phyloP scores from a whole-genome alignment of 2,329 filamentous ascomycete genomes.

The Coniochaeta ligniaria region DNA sequence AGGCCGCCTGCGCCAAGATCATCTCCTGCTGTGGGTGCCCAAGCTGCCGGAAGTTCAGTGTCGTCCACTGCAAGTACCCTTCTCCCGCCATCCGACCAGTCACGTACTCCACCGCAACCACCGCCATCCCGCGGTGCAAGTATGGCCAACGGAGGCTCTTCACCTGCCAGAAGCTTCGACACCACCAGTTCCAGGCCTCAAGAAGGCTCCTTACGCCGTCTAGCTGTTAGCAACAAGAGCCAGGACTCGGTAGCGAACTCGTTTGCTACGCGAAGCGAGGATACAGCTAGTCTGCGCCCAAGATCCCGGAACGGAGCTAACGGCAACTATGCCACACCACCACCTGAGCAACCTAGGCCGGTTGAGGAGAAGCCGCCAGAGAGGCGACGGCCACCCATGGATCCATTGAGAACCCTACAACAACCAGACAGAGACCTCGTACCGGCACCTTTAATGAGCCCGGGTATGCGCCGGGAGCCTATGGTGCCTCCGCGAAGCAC shows the following conservation, averaged over 20 bases:
- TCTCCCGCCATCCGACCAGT: slow-evolving; percentile 10
- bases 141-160: slow-evolving; percentile 27
- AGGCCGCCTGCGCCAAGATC: slow-evolving; percentile 20
- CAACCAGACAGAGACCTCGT: slow-evolving; percentile 44
- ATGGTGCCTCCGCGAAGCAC: slow-evolving; percentile 42
- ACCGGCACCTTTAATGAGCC: slow-evolving; percentile 50
- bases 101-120: background rate
- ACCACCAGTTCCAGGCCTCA: slow-evolving; percentile 36
- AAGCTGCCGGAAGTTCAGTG: background rate
- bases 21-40: slow-evolving; percentile 3
- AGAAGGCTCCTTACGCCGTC: slow-evolving; percentile 35
- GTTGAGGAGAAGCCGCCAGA: slow-evolving; percentile 49
- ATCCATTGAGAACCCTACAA: slow-evolving; percentile 42
- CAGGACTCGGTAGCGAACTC: slow-evolving; percentile 50
- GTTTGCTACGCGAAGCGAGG: slow-evolving; percentile 41
- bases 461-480: slow-evolving; percentile 35
- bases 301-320: slow-evolving; percentile 42
- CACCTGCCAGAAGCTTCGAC: slow-evolving; percentile 45
- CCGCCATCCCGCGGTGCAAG: slow-evolving; percentile 20
- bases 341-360: slow-evolving; percentile 15
- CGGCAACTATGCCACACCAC: slow-evolving; percentile 9
- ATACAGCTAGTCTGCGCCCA: slow-evolving; percentile 40
- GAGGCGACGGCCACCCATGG: slow-evolving; percentile 60
- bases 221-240: slow-evolving; percentile 45
- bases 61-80: slow-evolving; percentile 8